Evolutionary conservation across 2,329 filamentous ascomycete species (phyloP).

Genomic region (Hypoxylon sp.): DNA sequence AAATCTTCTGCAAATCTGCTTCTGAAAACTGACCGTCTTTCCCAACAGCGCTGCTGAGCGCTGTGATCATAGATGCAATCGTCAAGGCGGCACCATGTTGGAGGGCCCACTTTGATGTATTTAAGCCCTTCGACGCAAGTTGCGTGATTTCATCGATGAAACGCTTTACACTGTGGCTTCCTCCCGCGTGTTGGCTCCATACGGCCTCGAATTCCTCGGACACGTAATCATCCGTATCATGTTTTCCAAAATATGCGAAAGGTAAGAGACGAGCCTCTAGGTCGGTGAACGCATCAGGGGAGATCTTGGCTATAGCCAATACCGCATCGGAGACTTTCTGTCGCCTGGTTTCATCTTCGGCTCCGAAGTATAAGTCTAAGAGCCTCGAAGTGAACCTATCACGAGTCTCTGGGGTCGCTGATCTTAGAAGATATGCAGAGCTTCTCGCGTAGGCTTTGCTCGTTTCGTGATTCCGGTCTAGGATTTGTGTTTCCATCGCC

Average conservation of each 20-base stretch:
- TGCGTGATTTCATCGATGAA: constrained; percentile 86
- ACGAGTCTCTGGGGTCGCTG: constrained; percentile 65
- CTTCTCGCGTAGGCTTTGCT: constrained; percentile 89
- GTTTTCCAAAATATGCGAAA: constrained; percentile 88
- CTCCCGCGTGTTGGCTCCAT: constrained; percentile 93
- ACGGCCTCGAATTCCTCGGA: constrained; percentile 85
- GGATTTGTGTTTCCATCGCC: constrained; percentile 82
- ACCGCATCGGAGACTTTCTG: constrained; percentile 87
- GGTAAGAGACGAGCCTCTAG: constrained; percentile 84
- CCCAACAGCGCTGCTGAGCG: constrained; percentile 73
- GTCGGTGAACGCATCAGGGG: constrained; percentile 87
- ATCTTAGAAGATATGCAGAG: constrained; percentile 84
- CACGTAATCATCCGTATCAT: constrained; percentile 87
- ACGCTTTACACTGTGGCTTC: constrained; percentile 82
- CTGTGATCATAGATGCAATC: constrained; percentile 79
- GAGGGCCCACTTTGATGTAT: constrained; percentile 88
- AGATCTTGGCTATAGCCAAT: constrained; percentile 85
- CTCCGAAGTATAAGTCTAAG: constrained; percentile 82
- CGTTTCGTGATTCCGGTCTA: constrained; percentile 95
- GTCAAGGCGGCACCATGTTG: constrained; percentile 90
- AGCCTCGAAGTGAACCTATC: constrained; percentile 67
- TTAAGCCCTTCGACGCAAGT: constrained; percentile 77
- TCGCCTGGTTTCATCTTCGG: constrained; percentile 82
- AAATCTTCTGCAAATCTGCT: constrained; percentile 75
- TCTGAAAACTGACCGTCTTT: constrained; percentile 72